These are phyloP conservation scores for Strigomonas culicis DNA, from an alignment of 208 protist species.

Conservation along the genomic window DNA sequence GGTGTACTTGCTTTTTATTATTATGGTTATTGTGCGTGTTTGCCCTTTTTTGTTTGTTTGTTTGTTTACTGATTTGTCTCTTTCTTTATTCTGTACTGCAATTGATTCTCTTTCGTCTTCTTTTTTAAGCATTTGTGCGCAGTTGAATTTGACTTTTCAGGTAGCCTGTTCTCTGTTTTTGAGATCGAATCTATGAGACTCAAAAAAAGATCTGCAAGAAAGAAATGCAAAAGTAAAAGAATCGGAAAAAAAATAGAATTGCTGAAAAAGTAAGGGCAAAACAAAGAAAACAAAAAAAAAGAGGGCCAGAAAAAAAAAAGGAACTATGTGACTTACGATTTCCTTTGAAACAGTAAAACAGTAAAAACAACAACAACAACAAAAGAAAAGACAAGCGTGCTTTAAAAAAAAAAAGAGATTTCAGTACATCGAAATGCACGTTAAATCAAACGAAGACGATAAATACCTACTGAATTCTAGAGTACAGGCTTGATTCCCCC, in stretches of 20 bases:
- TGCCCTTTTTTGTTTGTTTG: neutral
- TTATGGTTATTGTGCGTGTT: neutral
- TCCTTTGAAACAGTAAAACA: too few species aligned
- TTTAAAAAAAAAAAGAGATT: neutral
- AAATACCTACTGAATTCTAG: neutral
- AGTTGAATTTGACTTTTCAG: neutral
- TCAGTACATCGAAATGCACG: neutral
- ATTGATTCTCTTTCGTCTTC: neutral
- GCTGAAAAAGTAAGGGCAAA: neutral
- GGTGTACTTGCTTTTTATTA: neutral
- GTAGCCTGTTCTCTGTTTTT: neutral
- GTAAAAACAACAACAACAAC: neutral
- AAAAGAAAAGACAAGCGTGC: neutral
- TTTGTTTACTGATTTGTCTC: neutral
- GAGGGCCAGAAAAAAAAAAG: slow-evolving; percentile 4
- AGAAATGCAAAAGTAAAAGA: neutral
- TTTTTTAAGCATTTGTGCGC: neutral
- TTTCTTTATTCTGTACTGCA: neutral
- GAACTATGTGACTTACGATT: neutral
- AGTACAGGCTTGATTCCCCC: too few species aligned
- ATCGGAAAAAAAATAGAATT: neutral
- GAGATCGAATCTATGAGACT: neutral
- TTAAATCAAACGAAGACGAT: neutral
- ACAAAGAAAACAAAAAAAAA: slow-evolving; percentile 1
- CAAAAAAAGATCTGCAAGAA: neutral